Conservation (phyloP, 2,329 filamentous ascomycete genomes). For the Leptographium procerum region DNA sequence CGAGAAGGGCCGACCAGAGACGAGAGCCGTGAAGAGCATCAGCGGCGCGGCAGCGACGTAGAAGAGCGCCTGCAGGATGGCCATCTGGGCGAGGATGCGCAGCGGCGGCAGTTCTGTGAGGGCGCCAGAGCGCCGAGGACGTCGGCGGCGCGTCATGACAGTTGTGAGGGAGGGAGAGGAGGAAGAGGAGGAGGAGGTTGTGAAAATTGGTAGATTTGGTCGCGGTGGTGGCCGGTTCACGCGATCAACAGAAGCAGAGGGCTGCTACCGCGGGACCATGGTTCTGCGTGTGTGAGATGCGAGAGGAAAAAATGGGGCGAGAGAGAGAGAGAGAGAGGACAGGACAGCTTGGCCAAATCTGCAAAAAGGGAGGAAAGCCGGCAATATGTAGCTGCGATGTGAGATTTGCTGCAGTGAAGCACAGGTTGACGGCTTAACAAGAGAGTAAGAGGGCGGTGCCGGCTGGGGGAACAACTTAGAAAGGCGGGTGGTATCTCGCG, state of each 20-base stretch:
- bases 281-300: not conserved
- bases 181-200: not conserved
- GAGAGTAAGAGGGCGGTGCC: not conserved
- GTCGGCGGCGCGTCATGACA: slow-evolving; percentile 42
- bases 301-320: not conserved
- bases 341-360: not conserved
- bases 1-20: slow-evolving; percentile 43
- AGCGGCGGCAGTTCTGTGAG: slow-evolving; percentile 50
- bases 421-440: not conserved
- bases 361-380: not conserved
- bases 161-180: not conserved
- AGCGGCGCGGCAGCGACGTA: slow-evolving; percentile 40
- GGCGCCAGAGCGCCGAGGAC: slow-evolving; percentile 48
- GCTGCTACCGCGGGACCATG: not conserved
- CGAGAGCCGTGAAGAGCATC: slow-evolving; percentile 46
- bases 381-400: not conserved
- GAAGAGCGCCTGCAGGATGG: slow-evolving; percentile 43
- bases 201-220: not conserved
- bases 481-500: not conserved
- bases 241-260: not conserved
- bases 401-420: not conserved
- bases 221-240: not conserved
- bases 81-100: slow-evolving; percentile 48
- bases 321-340: not conserved
- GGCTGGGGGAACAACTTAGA: not conserved